Percentiles rank a stretch among this genome's conserved stretches.
Conservation (phyloP, 2,329 filamentous ascomycete genomes). For the Cladophialophora immunda region DNA sequence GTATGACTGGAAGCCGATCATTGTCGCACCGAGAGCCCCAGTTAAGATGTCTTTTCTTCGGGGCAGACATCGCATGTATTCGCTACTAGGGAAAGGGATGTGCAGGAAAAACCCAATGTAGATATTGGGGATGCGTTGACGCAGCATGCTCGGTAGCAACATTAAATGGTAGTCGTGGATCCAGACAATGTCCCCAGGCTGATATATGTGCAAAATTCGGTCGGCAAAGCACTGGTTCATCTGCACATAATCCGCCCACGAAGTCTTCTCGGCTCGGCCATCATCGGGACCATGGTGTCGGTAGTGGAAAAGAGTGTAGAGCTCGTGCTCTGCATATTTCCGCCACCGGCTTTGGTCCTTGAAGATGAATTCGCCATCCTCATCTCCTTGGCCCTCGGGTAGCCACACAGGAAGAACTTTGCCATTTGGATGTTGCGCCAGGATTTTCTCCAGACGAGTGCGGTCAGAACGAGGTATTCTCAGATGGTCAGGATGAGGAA, state of each 20-base stretch:
- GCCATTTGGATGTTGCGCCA: conserved; percentile 76
- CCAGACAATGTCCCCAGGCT: conserved; percentile 89
- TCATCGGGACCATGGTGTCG: conserved; percentile 92
- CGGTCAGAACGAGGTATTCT: conserved; percentile 76
- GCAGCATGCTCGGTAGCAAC: conserved; percentile 85
- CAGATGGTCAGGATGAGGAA: conserved; percentile 71
- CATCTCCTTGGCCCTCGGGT: conserved; percentile 75
- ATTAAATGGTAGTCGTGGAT: conserved; percentile 96
- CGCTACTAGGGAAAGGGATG: conserved; percentile 93
- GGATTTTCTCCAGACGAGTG: conserved; percentile 74
- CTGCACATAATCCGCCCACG: conserved; percentile 92
- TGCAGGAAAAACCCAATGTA: conserved; percentile 96
- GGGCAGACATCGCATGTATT: conserved; percentile 89
- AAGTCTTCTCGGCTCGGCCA: conserved; percentile 78
- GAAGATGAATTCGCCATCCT: conserved; percentile 73
- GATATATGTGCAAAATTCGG: conserved; percentile 86
- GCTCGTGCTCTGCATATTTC: conserved; percentile 86
- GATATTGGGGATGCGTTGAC: conserved; percentile 84
- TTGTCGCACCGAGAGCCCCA: conserved; percentile 87
- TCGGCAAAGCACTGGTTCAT: conserved; percentile 94
- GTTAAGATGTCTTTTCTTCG: conserved; percentile 89
- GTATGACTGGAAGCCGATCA: conserved; percentile 94
- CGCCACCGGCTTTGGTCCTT: conserved; percentile 88
- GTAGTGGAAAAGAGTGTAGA: conserved; percentile 95
- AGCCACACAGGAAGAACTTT: conserved; percentile 90